A percentile compares a stretch with the other conserved stretches of the same genome.
Conservation (phyloP, 441 rosid genomes). For the Arabidopsis lyrata region DNA sequence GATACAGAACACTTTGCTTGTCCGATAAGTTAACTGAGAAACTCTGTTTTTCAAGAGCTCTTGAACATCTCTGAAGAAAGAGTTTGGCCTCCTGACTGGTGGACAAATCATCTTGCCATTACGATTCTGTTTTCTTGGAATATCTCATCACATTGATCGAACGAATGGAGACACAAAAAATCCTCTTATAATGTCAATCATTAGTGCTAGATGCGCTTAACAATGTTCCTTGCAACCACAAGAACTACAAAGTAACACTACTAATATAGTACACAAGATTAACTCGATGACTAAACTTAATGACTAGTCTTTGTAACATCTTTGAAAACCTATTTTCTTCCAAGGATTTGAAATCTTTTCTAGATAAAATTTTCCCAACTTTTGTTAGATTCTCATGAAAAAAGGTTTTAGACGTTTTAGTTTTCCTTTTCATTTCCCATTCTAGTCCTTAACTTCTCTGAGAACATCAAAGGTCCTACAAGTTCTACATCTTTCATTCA, state of each 20-base stretch:
- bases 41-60: too few species aligned
- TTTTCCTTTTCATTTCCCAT: too few species aligned
- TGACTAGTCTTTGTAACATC: too few species aligned
- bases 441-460: neutral
- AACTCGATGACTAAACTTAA: too few species aligned
- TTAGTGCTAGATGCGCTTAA: too few species aligned
- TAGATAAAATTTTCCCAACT: too few species aligned
- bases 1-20: too few species aligned
- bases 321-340: too few species aligned
- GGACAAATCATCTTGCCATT: slow-evolving; percentile 43
- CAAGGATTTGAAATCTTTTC: too few species aligned
- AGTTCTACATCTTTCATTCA: neutral
- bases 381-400: neutral
- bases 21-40: too few species aligned
- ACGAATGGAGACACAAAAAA: slow-evolving; percentile 7
- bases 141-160: slow-evolving; percentile 30
- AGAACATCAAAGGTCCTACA: slow-evolving; percentile 1
- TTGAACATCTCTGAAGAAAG: slow-evolving; percentile 18
- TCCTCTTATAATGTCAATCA: too few species aligned
- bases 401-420: neutral
- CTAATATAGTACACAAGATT: neutral
- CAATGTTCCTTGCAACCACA: too few species aligned
- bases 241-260: neutral
- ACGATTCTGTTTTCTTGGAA: slow-evolving; percentile 5
- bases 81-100: slow-evolving; percentile 45